A percentile compares a stretch with the other conserved stretches of the same genome.
phyloP scores from a whole-genome alignment of 768 basidiomycete species.

The Roridomyces roridus region DNA sequence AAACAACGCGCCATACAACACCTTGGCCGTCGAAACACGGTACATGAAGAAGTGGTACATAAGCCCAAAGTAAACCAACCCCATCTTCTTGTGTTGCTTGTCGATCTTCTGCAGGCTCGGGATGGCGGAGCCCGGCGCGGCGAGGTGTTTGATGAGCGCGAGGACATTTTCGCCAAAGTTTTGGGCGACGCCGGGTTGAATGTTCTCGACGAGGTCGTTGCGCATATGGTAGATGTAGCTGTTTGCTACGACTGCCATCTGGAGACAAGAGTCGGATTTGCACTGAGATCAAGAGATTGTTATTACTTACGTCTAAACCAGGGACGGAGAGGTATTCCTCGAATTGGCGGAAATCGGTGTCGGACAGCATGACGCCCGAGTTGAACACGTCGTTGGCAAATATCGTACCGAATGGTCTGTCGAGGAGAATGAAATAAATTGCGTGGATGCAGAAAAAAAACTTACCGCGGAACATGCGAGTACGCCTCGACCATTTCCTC shows the following conservation, averaged over 20 bases:
- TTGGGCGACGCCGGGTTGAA: constrained; percentile 83
- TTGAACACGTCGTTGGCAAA: constrained; percentile 93
- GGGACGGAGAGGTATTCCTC: constrained; percentile 89
- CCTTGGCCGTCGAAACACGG: constrained; percentile 72
- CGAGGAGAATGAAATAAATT: neutral
- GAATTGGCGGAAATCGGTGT: constrained; percentile 97
- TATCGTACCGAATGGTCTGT: constrained; percentile 87
- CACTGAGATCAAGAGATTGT: neutral
- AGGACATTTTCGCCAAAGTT: constrained; percentile 92
- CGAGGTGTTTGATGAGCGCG: constrained; percentile 77
- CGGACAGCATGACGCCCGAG: constrained; percentile 88
- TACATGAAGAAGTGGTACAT: constrained; percentile 76
- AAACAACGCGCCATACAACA: constrained; percentile 63
- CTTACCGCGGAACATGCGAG: constrained; percentile 77
- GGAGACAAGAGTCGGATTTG: neutral
- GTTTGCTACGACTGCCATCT: constrained; percentile 93
- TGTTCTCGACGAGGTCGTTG: constrained; percentile 87
- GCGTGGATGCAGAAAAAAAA: neutral
- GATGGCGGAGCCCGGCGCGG: constrained; percentile 73
- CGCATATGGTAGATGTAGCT: constrained; percentile 95
- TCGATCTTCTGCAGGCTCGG: constrained; percentile 48
- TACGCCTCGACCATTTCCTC: constrained; percentile 95
- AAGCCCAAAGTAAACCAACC: constrained; percentile 75
- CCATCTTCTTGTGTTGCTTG: constrained; percentile 41
- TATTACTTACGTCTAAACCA: constrained; percentile 77